Base-by-base conservation (phyloP, 2,329 filamentous ascomycete genomes). In the Ophiostoma novo-ulmi region DNA sequence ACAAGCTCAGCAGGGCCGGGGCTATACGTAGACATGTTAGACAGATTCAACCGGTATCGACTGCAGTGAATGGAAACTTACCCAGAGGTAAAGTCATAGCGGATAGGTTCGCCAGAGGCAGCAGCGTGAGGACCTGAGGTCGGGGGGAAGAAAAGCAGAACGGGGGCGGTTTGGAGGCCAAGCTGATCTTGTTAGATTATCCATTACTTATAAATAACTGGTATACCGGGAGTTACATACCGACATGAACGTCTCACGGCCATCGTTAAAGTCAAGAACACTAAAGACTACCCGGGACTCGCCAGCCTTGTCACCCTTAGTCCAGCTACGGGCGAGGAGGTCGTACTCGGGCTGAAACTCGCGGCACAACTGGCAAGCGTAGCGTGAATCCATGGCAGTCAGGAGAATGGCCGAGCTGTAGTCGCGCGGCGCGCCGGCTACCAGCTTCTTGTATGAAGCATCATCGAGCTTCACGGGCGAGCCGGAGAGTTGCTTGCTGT, bases 301-400 rank as follows among this genome's bases (percentile, higher is more conserved):
- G 69, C 85, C 90, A 72, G 87, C 83, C 82, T 90, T 92, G 80
- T 97, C 91, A 8, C 92, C 93, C 79, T 91, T 93, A 73, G 85
- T 85, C 95, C 95, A 99, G 81, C 91, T 95, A 80, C 88, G 91
- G 70, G 87, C 88, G 70, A 99, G 82, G 70, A 98, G 80, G 70
- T 96, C 91, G 91, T 93, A 99, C 81, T 99, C 95, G 1, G 94
- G 91, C 79, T 97, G 91, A 80, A 99, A 97, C 69, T 97, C 92
- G 69, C 88, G 87, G 80, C 95, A 99, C 67, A 98, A 84, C 74
- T 89, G 84, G 79, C 95, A 99, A 72, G 91, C 92, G 78, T 92
- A 97, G 71, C 92, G 88, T 41, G 88, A 77, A 75, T 97, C 94
- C 76, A 94, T 81, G 52, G 95, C 95, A 0, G 95, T 99, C 74